phyloP scores from a whole-genome alignment of 306 rosid genomes.

The Corylus americana region DNA sequence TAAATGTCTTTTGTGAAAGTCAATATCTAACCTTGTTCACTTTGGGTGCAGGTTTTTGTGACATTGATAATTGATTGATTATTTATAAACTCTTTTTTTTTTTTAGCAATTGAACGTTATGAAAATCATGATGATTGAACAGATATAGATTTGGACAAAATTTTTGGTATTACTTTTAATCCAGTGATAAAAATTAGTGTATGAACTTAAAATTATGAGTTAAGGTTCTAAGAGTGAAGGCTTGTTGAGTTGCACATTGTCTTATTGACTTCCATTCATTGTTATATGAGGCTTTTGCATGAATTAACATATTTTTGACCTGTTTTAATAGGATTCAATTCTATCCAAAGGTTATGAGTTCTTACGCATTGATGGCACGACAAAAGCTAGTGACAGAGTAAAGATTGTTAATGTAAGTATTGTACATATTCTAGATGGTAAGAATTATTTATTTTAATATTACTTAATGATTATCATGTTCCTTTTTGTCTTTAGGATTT shows the following conservation, averaged over 20 bases:
- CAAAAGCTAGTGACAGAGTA: conserved; percentile 76
- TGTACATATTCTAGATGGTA: conserved; percentile 7
- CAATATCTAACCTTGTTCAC: not conserved
- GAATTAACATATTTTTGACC: conserved; percentile 6
- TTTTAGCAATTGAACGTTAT: not conserved
- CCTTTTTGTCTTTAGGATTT: conserved; percentile 58
- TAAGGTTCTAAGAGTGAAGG: not conserved
- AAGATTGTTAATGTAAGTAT: conserved; percentile 73
- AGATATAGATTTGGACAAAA: not conserved
- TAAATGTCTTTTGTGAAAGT: not conserved
- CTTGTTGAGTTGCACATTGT: not conserved
- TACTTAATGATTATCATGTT: not conserved
- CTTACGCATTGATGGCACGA: conserved; percentile 90
- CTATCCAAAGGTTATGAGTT: conserved; percentile 54
- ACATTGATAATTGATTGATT: not conserved
- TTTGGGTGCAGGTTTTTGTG: not conserved
- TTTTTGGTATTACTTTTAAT: not conserved
- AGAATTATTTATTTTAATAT: not conserved
- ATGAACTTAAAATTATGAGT: not conserved
- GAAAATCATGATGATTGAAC: not conserved
- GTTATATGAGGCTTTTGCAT: conserved; percentile 7
- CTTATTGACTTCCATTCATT: not conserved
- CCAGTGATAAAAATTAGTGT: not conserved
- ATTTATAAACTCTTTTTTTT: not conserved
- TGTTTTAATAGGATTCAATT: conserved; percentile 58